Evolutionary conservation across 768 basidiomycete genomes (phyloP), one percentile per base, ranked within the genome.

Genomic region (Phylloporus arenicola): DNA sequence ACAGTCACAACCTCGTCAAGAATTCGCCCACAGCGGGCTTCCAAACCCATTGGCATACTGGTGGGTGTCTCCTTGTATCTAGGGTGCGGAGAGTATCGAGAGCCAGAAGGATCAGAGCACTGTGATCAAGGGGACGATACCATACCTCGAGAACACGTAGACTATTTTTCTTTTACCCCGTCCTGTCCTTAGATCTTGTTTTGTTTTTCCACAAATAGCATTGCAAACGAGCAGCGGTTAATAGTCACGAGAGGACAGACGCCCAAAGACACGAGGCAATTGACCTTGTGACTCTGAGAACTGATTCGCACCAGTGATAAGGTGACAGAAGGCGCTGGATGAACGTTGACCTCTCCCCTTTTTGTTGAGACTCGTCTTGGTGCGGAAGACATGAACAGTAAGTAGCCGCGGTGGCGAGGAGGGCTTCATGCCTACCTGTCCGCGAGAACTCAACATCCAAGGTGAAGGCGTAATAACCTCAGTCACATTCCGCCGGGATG

Each of bases 401-500:
- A 50, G 49, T 50, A 33, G n/a, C 8, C 16, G 33, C 17, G 0
- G 27, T 25, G 29, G 14, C 22, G 6, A 13, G n/a, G 13, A 41
- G 9, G 3, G 17, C 22, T 24, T 13, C 35, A 22, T 25, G 9
- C 35, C 45, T 24, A 50, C 29, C 25, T 6, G 29, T 12, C n/a
- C n/a, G 6, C 29, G 29, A 50, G 49, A 14, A 25, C 30, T 38
- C 29, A 37, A 39, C 11, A 50, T 50, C 19, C 43, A 50, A 29
- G 20, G 43, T 24, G 49, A 50, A 37, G 49, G 49, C 17, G 49
- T 39, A n/a, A 39, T 50, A 39, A 10, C 49, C 17, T 38, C 49
- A 43, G 20, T 50, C 22, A 31, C 37, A 43, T 45, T 45, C 37
- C 49, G 37, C 39, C 43, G 31, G 6, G 49, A 50, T 12, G 49